phyloP scores from a whole-genome alignment of 208 protist species.

The Leishmania martiniquensis region DNA sequence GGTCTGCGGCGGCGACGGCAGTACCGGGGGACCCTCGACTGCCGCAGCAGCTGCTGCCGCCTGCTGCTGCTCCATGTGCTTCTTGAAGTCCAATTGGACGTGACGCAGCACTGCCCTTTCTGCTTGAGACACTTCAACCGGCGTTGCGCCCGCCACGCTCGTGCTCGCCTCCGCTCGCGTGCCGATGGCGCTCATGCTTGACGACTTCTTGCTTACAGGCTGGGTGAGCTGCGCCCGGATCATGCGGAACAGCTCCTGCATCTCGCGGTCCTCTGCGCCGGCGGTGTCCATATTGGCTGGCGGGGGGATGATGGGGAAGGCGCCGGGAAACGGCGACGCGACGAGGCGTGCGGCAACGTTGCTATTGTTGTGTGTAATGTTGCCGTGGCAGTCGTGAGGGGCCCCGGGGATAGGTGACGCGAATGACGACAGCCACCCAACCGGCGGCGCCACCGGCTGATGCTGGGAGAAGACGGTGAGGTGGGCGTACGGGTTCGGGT shows the following conservation, averaged over 20 bases:
- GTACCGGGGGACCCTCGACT: conserved; percentile 1
- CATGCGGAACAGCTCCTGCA: conserved; percentile 41
- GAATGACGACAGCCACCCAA: conserved; percentile 18
- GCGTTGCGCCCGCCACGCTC: not conserved
- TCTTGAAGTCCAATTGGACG: conserved; percentile 52
- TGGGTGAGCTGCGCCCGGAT: conserved; percentile 32
- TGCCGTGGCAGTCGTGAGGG: not conserved
- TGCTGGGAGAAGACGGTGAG: conserved; percentile 38
- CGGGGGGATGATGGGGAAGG: conserved; percentile 41
- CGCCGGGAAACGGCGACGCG: conserved; percentile 43
- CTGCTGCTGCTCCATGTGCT: conserved; percentile 29
- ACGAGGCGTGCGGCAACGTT: conserved; percentile 25
- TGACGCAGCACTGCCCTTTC: conserved; percentile 55
- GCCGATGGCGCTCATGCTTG: not conserved
- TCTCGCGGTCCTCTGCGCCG: conserved; percentile 40
- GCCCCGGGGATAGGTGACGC: conserved; percentile 2
- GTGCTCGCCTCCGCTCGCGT: not conserved
- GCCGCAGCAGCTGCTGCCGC: conserved; percentile 5
- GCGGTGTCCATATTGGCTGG: conserved; percentile 14
- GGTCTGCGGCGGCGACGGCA: conserved; percentile 12
- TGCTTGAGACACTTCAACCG: conserved; percentile 56
- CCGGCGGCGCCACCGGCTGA: conserved; percentile 31
- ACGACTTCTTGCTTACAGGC: not conserved
- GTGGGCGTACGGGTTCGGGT: conserved; percentile 35
- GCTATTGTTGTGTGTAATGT: not conserved